phyloP scores from a whole-genome alignment of 2,329 filamentous ascomycete genomes.

The Thielaviopsis cerberus region DNA sequence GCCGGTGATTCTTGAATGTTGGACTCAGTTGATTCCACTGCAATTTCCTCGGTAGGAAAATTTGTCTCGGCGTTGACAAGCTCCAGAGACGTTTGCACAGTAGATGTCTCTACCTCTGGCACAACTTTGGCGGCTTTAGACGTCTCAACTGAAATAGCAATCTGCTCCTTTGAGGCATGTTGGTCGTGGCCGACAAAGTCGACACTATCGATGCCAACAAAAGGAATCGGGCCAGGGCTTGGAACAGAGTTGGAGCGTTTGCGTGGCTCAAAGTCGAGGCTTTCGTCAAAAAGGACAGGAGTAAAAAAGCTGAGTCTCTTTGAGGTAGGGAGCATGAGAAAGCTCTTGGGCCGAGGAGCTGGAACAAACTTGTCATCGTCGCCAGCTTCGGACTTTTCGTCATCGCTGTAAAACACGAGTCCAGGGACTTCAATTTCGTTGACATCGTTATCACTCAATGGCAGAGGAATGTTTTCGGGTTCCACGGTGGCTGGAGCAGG shows the following conservation, averaged over 20 bases:
- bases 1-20: not conserved
- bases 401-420: conserved; percentile 42
- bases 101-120: not conserved
- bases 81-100: not conserved
- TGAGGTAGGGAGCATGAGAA: conserved; percentile 20
- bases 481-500: conserved; percentile 22
- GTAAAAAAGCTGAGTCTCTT: conserved; percentile 10
- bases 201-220: conserved; percentile 10
- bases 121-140: not conserved
- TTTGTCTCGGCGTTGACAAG: not conserved
- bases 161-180: not conserved
- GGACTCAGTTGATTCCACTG: not conserved
- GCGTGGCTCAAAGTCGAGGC: conserved; percentile 17
- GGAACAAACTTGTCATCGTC: conserved; percentile 15
- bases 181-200: conserved; percentile 6
- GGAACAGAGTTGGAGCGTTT: conserved; percentile 34
- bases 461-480: conserved; percentile 41
- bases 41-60: not conserved
- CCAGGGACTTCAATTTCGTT: conserved; percentile 68
- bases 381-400: conserved; percentile 31
- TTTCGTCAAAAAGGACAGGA: conserved; percentile 7
- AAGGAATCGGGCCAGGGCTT: conserved; percentile 18
- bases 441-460: conserved; percentile 47
- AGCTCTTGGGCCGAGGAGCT: conserved; percentile 28
- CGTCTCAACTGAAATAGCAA: not conserved